Evolutionary conservation across 805 yeast species (phyloP).

Genomic region (Kodamaea lidongshanica): DNA sequence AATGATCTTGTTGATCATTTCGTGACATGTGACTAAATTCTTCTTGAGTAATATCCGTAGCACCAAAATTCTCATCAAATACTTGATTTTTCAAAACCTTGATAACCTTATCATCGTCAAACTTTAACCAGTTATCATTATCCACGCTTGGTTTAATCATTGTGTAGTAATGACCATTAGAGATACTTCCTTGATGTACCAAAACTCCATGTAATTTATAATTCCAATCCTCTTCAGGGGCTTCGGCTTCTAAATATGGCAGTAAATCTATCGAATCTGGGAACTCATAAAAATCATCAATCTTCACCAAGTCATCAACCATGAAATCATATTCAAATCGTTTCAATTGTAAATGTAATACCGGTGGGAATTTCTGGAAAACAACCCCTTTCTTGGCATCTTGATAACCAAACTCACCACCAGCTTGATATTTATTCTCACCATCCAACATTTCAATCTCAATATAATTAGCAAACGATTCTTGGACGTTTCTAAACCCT

Average conservation of each 20-base stretch:
- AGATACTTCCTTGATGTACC: conserved; percentile 93
- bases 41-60: conserved; percentile 48
- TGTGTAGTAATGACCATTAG: conserved; percentile 95
- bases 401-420: conserved; percentile 78
- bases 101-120: conserved; percentile 95
- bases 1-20: conserved; percentile 55
- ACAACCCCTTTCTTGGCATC: conserved; percentile 96
- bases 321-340: conserved; percentile 91
- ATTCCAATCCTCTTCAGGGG: conserved; percentile 55
- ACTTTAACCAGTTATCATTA: conserved; percentile 71
- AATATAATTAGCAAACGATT: conserved; percentile 79
- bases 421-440: conserved; percentile 91
- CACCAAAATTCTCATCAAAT: conserved; percentile 89
- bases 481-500: conserved; percentile 62
- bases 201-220: conserved; percentile 89
- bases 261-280: conserved; percentile 76
- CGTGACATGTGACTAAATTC: conserved; percentile 48
- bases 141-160: conserved; percentile 73
- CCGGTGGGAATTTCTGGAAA: conserved; percentile 85
- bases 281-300: conserved; percentile 87
- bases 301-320: conserved; percentile 80
- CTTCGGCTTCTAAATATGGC: conserved; percentile 65
- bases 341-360: conserved; percentile 85
- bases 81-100: conserved; percentile 79
- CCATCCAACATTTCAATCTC: conserved; percentile 88